Percentiles rank a stretch among this genome's conserved stretches.
These are phyloP conservation scores for Boletus vinaceobasis DNA, from an alignment of 768 basidiomycete genomes.

Conservation along the genomic window DNA sequence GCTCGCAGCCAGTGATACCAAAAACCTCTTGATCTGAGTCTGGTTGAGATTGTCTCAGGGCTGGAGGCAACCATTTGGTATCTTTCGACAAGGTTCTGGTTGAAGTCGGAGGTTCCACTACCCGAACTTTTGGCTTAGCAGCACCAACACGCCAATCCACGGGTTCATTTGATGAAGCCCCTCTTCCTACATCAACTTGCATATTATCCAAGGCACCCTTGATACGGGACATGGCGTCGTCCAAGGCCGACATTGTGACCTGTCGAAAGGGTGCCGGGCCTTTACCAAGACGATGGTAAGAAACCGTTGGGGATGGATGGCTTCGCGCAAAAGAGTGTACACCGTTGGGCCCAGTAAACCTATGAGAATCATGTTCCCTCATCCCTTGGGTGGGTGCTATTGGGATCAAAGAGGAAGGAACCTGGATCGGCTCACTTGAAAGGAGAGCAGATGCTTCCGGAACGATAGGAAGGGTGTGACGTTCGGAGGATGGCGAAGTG, in stretches of 20 bases:
- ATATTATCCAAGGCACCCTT: slow-evolving; percentile 74
- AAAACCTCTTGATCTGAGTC: slow-evolving; percentile 46
- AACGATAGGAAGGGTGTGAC: slow-evolving; percentile 10
- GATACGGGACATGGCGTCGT: slow-evolving; percentile 83
- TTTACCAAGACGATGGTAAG: slow-evolving; percentile 24
- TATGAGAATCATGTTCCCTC: slow-evolving; percentile 20
- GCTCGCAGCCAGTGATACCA: slow-evolving; percentile 45
- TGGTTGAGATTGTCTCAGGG: slow-evolving; percentile 37
- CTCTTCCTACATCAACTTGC: slow-evolving; percentile 45
- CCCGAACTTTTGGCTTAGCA: slow-evolving; percentile 21
- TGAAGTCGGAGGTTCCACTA: slow-evolving; percentile 13
- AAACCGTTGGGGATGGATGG: slow-evolving; percentile 14
- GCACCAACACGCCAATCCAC: slow-evolving; percentile 21
- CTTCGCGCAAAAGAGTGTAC: slow-evolving; percentile 11
- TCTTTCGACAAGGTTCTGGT: slow-evolving; percentile 33
- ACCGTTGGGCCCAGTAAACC: slow-evolving; percentile 19
- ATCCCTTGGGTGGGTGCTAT: slow-evolving; percentile 4
- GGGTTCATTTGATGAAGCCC: slow-evolving; percentile 12
- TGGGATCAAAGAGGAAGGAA: background rate
- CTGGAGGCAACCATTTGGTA: slow-evolving; percentile 55
- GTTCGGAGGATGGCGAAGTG: slow-evolving; percentile 17
- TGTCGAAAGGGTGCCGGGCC: slow-evolving; percentile 38
- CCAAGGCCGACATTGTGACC: slow-evolving; percentile 66
- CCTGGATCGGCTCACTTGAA: slow-evolving; percentile 9
- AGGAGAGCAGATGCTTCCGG: slow-evolving; percentile 12